Evolutionary conservation across 2,329 filamentous ascomycete genomes (phyloP).

Genomic region (Scedosporium minutisporum): DNA sequence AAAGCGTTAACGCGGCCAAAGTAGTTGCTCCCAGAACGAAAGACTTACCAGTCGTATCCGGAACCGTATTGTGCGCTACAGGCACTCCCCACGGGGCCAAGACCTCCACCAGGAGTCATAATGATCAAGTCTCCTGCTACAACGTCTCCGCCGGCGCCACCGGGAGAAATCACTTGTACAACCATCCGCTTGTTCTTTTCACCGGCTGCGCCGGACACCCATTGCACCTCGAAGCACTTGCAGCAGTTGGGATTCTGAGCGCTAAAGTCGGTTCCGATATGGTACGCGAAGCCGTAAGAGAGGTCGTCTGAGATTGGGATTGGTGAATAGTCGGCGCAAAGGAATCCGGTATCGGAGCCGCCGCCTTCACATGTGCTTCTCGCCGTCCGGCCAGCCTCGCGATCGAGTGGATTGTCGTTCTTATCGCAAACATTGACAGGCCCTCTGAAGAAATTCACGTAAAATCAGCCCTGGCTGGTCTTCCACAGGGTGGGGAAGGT

Average conservation of each 20-base stretch:
- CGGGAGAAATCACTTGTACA: constrained; percentile 12
- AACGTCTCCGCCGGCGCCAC: constrained; percentile 10
- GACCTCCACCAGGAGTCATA: constrained; percentile 12
- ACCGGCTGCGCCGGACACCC: constrained; percentile 11
- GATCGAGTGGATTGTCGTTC: not conserved
- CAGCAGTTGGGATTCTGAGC: constrained; percentile 14
- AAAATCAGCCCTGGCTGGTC: not conserved
- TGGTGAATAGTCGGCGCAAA: constrained; percentile 13
- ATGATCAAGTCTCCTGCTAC: constrained; percentile 12
- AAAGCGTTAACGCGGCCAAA: not conserved
- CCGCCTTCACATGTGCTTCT: not conserved
- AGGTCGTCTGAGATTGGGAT: constrained; percentile 12
- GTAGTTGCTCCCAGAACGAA: not conserved
- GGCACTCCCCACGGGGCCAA: constrained; percentile 9
- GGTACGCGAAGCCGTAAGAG: constrained; percentile 14
- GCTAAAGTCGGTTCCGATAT: constrained; percentile 11
- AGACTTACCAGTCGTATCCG: constrained; percentile 11
- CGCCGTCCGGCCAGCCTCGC: not conserved
- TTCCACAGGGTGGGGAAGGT: not conserved
- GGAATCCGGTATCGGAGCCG: not conserved
- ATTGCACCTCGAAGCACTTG: constrained; percentile 14
- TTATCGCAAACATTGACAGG: not conserved
- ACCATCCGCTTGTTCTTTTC: constrained; percentile 13
- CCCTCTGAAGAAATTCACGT: not conserved
- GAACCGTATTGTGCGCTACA: constrained; percentile 12